Percentiles rank a stretch among this genome's conserved stretches.
These are phyloP conservation scores for Jackrogersella minutella DNA, from an alignment of 495 filamentous ascomycete species.

Conservation along the genomic window DNA sequence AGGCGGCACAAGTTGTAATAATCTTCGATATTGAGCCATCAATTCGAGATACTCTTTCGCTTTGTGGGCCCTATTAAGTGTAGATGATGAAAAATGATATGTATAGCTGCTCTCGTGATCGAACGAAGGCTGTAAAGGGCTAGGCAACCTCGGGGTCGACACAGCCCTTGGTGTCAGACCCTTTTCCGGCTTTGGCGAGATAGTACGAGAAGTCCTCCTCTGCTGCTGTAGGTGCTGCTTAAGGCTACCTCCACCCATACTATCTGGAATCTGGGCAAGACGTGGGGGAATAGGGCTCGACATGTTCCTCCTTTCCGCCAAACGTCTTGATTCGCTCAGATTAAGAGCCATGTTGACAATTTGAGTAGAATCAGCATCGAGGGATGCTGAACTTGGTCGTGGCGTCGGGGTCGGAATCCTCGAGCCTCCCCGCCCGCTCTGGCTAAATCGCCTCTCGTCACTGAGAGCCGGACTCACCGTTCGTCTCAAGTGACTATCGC, in stretches of 20 bases:
- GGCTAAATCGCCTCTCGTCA: conserved; percentile 34
- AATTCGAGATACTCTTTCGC: conserved; percentile 82
- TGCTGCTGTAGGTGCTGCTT: conserved; percentile 73
- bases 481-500: conserved; percentile 17
- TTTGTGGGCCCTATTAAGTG: conserved; percentile 77
- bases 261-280: conserved; percentile 54
- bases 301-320: conserved; percentile 63
- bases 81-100: conserved; percentile 78
- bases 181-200: conserved; percentile 63
- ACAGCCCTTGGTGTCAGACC: conserved; percentile 46
- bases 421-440: conserved; percentile 22
- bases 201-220: conserved; percentile 63
- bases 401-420: conserved; percentile 36
- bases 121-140: conserved; percentile 55
- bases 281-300: conserved; percentile 60
- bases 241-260: conserved; percentile 60
- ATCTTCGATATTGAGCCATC: conserved; percentile 77
- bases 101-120: conserved; percentile 53
- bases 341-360: conserved; percentile 91
- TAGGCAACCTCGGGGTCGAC: conserved; percentile 46
- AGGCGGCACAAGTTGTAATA: conserved; percentile 78
- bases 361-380: conserved; percentile 80
- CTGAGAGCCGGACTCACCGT: conserved; percentile 12
- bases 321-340: conserved; percentile 81
- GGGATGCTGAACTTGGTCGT: conserved; percentile 38